Evolutionary conservation across 2,329 filamentous ascomycete species (phyloP).

Genomic region (Cordyceps farinosa): DNA sequence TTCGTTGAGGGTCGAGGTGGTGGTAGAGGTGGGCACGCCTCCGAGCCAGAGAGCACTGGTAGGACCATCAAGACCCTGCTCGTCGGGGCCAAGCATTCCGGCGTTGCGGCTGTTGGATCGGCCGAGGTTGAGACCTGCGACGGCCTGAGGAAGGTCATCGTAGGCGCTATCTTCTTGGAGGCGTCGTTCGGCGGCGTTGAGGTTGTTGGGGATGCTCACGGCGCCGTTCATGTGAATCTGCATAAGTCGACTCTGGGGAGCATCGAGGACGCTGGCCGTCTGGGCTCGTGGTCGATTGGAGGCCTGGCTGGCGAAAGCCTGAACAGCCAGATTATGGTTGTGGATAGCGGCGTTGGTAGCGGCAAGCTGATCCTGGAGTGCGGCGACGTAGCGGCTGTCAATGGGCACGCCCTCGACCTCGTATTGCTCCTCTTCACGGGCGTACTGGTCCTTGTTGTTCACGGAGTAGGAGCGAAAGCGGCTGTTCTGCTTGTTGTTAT

Average conservation of each 20-base stretch:
- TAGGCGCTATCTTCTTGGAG: constrained; percentile 73
- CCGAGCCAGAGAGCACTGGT: constrained; percentile 95
- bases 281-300: constrained; percentile 82
- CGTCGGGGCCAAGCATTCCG: constrained; percentile 67
- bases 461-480: constrained; percentile 97
- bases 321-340: constrained; percentile 88
- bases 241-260: constrained; percentile 62
- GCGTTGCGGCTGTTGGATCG: constrained; percentile 64
- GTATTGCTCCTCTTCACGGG: constrained; percentile 80
- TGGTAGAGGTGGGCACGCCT: constrained; percentile 95
- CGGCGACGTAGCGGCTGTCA: constrained; percentile 57
- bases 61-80: constrained; percentile 79
- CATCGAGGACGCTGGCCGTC: constrained; percentile 88
- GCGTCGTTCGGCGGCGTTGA: constrained; percentile 71
- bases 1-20: constrained; percentile 87
- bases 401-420: constrained; percentile 49
- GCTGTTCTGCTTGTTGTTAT: constrained; percentile 71
- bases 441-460: constrained; percentile 97
- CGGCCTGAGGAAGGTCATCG: constrained; percentile 74
- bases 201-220: constrained; percentile 66
- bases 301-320: constrained; percentile 84
- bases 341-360: constrained; percentile 70
- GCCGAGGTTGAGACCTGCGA: constrained; percentile 74
- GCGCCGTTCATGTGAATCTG: constrained; percentile 73
- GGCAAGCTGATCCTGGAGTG: constrained; percentile 59